Conservation (phyloP, 768 basidiomycete species). For the Daedaleopsis sinensis region DNA sequence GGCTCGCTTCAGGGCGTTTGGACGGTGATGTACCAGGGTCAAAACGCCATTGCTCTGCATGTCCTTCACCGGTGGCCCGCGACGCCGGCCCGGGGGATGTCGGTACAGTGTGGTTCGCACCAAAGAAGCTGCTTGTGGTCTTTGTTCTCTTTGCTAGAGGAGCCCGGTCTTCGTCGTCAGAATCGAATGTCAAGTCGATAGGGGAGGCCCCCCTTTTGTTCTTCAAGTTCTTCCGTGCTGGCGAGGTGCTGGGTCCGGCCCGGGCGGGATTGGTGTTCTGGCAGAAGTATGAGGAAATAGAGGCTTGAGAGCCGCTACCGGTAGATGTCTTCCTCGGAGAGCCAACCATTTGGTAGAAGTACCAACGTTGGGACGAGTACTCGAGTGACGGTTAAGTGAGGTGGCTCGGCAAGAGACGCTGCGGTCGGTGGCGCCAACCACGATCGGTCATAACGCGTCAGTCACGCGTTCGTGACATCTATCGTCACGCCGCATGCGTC, state of each 20-base stretch:
- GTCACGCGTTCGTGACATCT: neutral
- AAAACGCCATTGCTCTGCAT: slow-evolving; percentile 50
- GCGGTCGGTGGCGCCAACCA: too few species aligned
- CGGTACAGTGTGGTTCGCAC: neutral
- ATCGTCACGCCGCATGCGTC: neutral
- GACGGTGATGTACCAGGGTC: slow-evolving; percentile 28
- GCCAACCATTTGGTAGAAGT: neutral
- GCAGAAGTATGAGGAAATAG: slow-evolving; percentile 48
- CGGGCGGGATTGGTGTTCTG: slow-evolving; percentile 13
- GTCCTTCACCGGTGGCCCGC: slow-evolving; percentile 7
- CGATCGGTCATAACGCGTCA: neutral
- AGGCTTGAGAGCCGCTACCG: slow-evolving; percentile 31
- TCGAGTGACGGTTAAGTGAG: too few species aligned
- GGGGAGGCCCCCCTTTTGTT: slow-evolving; percentile 31
- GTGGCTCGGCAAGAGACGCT: too few species aligned
- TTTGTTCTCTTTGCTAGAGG: slow-evolving; percentile 18
- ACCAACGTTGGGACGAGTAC: neutral
- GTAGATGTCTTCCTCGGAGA: neutral
- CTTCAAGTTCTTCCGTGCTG: neutral
- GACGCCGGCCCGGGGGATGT: neutral
- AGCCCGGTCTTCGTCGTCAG: slow-evolving; percentile 7
- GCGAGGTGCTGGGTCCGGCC: slow-evolving; percentile 16
- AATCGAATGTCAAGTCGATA: slow-evolving; percentile 58
- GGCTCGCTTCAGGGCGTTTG: slow-evolving; percentile 24
- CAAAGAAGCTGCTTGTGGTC: slow-evolving; percentile 20